These are phyloP conservation scores for Euphorbia peplus DNA, from an alignment of 345 rosid genomes.

Conservation along the genomic window DNA sequence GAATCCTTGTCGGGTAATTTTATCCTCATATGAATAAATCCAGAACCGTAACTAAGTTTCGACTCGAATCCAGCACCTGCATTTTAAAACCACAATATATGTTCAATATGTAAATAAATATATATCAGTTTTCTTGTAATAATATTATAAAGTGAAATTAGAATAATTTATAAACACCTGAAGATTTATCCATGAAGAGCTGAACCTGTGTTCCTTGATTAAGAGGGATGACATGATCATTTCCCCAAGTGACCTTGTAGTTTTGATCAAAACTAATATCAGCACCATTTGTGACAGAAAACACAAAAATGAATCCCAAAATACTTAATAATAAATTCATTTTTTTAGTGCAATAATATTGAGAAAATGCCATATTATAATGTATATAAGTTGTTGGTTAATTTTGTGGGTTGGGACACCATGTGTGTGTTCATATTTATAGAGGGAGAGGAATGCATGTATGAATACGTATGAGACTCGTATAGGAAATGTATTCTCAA, in stretches of 20 bases:
- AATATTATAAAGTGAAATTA: too few relatives aligned
- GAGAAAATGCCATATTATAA: neutral
- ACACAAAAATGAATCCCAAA: neutral
- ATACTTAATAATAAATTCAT: neutral
- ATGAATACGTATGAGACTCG: too few relatives aligned
- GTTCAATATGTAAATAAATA: neutral
- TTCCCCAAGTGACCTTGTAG: constrained; percentile 45
- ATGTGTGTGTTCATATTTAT: too few relatives aligned
- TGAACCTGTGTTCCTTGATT: constrained; percentile 35
- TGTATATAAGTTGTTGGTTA: too few relatives aligned
- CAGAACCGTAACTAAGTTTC: constrained; percentile 45
- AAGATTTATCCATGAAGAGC: constrained; percentile 48
- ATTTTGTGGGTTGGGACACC: too few relatives aligned
- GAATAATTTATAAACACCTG: constrained; percentile 28
- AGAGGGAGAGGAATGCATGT: too few relatives aligned
- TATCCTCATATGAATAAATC: constrained; percentile 46
- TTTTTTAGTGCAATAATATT: too few relatives aligned
- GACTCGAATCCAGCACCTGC: constrained; percentile 57
- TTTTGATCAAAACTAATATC: constrained; percentile 29
- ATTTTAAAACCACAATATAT: neutral
- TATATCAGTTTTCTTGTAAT: too few relatives aligned
- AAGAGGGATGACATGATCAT: constrained; percentile 25
- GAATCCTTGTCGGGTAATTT: constrained; percentile 52
- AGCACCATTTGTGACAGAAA: constrained; percentile 4
- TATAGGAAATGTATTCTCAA: too few relatives aligned